phyloP scores from a whole-genome alignment of 768 basidiomycete species.

The Leucocoprinus leucothites region DNA sequence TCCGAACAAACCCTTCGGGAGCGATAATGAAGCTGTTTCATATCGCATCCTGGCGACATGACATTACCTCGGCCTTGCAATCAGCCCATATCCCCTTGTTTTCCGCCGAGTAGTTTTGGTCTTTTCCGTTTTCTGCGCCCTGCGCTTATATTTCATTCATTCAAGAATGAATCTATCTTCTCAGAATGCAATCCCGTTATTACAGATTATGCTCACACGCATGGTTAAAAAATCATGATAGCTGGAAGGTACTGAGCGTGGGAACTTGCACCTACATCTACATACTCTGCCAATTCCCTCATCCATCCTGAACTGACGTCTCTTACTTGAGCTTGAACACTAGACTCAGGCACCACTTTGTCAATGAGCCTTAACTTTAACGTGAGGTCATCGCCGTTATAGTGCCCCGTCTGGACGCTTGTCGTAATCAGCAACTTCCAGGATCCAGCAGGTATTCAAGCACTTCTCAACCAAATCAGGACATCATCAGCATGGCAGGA shows the following conservation, averaged over 20 bases:
- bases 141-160: not conserved
- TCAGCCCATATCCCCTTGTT: not conserved
- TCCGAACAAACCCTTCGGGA: not conserved
- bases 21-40: not conserved
- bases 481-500: constrained; percentile 71
- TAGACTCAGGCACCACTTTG: not conserved
- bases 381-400: constrained; percentile 29
- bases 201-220: no score
- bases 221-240: no score
- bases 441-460: constrained; percentile 66
- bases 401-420: constrained; percentile 1
- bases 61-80: not conserved
- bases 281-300: no score
- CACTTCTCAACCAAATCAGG: constrained; percentile 67
- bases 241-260: no score
- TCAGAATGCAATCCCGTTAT: not conserved
- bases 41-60: not conserved
- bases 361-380: constrained; percentile 54
- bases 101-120: not conserved
- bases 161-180: not conserved
- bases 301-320: no score
- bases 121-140: no score
- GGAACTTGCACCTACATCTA: no score
- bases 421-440: constrained; percentile 21
- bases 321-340: no score